Evolutionary conservation across 495 filamentous ascomycete genomes (phyloP).

Genomic region (Hypoxylon lienhwacheense): DNA sequence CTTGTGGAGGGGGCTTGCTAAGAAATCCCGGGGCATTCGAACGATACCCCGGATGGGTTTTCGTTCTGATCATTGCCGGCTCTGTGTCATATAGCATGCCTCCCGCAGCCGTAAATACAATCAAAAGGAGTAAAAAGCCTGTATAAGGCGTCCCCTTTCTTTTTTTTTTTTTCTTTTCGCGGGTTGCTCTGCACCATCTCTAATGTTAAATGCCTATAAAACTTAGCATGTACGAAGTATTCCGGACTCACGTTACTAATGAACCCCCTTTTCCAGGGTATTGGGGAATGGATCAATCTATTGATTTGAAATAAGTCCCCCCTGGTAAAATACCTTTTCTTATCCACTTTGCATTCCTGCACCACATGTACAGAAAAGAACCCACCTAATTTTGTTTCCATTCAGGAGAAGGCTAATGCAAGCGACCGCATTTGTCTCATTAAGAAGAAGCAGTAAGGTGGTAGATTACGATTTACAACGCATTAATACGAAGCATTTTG

Average conservation of each 20-base stretch:
- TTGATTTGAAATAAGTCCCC: conserved; percentile 9
- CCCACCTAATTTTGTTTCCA: conserved; percentile 14
- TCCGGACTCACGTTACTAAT: not conserved
- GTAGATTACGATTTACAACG: conserved; percentile 27
- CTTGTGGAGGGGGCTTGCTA: conserved; percentile 34
- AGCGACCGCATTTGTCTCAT: conserved; percentile 10
- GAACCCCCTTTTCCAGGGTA: conserved; percentile 2
- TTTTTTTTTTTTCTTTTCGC: not conserved
- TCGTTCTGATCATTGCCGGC: conserved; percentile 21
- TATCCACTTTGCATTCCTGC: conserved; percentile 7
- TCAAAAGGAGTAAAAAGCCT: conserved; percentile 36
- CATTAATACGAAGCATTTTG: conserved; percentile 10
- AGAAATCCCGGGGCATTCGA: conserved; percentile 22
- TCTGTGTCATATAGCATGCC: conserved; percentile 22
- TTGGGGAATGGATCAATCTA: not conserved
- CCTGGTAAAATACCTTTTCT: not conserved
- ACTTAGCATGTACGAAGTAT: too few relatives aligned
- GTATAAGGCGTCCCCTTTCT: conserved; percentile 3
- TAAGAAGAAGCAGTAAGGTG: conserved; percentile 14
- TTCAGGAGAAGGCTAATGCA: conserved; percentile 26
- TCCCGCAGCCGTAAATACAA: conserved; percentile 33
- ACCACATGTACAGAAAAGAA: not conserved
- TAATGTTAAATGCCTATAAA: too few relatives aligned
- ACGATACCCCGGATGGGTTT: conserved; percentile 25
- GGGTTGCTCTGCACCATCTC: not conserved